A percentile compares a stretch with the other conserved stretches of the same genome.
Conservation (phyloP, 306 rosid genomes). For the Trichosanthes cucumerina region DNA sequence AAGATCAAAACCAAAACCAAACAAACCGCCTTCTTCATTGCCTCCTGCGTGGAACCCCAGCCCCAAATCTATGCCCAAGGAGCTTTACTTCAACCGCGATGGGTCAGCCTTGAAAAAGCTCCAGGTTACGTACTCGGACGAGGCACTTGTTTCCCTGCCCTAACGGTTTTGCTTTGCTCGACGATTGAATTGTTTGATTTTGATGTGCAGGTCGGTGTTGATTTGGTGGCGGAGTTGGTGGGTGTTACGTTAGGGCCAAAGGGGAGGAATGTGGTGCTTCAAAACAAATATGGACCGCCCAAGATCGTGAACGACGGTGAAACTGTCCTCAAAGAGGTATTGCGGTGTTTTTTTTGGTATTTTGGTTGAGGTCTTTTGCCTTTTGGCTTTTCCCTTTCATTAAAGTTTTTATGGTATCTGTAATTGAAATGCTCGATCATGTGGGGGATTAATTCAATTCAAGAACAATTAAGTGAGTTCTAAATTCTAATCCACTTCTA, state of each 20-base stretch:
- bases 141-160: background rate
- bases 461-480: background rate
- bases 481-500: background rate
- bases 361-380: background rate
- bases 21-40: conserved; percentile 20
- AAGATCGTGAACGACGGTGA: conserved; percentile 92
- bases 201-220: conserved; percentile 68
- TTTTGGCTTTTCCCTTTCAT: background rate
- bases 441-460: background rate
- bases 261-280: conserved; percentile 88
- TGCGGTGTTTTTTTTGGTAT: background rate
- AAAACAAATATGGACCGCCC: conserved; percentile 84
- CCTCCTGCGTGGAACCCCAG: conserved; percentile 27
- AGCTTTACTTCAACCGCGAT: conserved; percentile 63
- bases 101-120: conserved; percentile 65
- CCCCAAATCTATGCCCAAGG: conserved; percentile 56
- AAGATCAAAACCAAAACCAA: conserved; percentile 17
- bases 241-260: conserved; percentile 93
- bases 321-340: conserved; percentile 82
- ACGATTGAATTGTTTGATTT: background rate
- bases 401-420: background rate
- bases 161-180: conserved; percentile 6
- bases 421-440: background rate
- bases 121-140: conserved; percentile 27
- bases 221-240: conserved; percentile 68